phyloP scores from a whole-genome alignment of 352 stramenopile species.

The Pythium pyrilobum region DNA sequence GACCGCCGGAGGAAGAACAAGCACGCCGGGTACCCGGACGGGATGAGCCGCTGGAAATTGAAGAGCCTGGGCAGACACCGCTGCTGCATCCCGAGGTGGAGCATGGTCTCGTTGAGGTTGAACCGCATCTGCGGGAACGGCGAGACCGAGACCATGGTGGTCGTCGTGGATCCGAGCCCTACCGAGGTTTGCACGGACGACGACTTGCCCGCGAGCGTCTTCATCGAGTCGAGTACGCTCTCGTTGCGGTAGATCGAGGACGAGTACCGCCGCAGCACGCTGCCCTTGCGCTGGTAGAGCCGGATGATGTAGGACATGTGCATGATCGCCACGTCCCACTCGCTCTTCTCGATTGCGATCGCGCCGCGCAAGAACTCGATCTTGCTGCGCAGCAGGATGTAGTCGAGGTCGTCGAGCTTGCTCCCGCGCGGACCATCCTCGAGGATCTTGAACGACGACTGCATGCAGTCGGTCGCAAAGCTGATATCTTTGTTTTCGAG shows the following conservation, averaged over 20 bases:
- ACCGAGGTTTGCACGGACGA: neutral
- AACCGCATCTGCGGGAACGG: constrained; percentile 3
- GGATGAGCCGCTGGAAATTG: constrained; percentile 35
- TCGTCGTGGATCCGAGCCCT: neutral
- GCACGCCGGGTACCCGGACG: constrained; percentile 17
- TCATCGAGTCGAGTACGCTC: constrained; percentile 19
- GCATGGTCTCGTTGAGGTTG: constrained; percentile 8
- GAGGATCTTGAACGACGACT: constrained; percentile 64
- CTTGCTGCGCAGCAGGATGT: constrained; percentile 52
- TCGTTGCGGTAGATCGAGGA: constrained; percentile 28
- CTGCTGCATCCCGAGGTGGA: constrained; percentile 18
- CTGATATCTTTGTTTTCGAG: constrained; percentile 51
- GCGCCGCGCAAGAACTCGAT: constrained; percentile 72
- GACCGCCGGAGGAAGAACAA: constrained; percentile 12
- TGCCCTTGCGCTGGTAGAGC: constrained; percentile 60
- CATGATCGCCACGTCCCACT: constrained; percentile 53
- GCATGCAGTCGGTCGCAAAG: constrained; percentile 71
- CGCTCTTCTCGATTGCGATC: constrained; percentile 66
- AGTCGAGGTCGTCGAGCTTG: constrained; percentile 53
- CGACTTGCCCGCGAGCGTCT: neutral
- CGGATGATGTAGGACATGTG: constrained; percentile 63
- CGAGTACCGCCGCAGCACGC: constrained; percentile 45
- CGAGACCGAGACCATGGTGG: neutral
- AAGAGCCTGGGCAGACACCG: constrained; percentile 41
- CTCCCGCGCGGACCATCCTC: constrained; percentile 32